Evolutionary conservation across 305 asterid genomes (phyloP), one percentile per base, ranked within the genome.

Genomic region (Fraxinus dipetala): DNA sequence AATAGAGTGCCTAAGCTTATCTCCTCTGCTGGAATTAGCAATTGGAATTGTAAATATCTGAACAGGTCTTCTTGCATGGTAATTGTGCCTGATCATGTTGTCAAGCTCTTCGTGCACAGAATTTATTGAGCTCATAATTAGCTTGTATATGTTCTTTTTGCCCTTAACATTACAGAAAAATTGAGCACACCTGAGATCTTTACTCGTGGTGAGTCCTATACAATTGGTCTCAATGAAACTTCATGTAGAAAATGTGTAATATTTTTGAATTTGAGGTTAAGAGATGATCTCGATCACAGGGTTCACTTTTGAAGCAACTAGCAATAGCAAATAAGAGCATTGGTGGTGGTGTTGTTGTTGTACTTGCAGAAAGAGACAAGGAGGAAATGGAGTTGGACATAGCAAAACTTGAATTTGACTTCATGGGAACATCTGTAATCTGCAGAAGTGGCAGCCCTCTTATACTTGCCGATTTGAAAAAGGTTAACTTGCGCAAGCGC

Each of bases 371-470:
- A 90, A 91, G 99, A 87, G 99, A 95, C 91, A 95, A 95, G 90
- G 97, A 95, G 91, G 97, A 95, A 88, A 95, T 95, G 99, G 98
- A 95, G 88, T 88, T 92, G 90, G 98, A 95, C 83, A 95, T 95
- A 48, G 92, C 93, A 84, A 94, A 93, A 88, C 95, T 95, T 76
- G 99, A 95, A 84, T 94, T 95, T 86, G 94, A 91, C 84, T 90
- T 94, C 83, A 95, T 95, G 99, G 97, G 99, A 76, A 92, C 99
- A 79, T 93, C 98, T 24, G 96, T 95, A 76, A 95, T 95, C 82
- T 94, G 99, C 87, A 89, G 98, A 89, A 94, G 99, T 83, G 99
- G 99, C 78, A 95, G 99, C 87, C 97, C 99, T 26, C 97, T 94
- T 83, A 95, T 95, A 88, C 98, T 95, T 8, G 99, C 99, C 18